Evolutionary conservation across 768 basidiomycete species (phyloP), one percentile per base, ranked within the genome.

Genomic region (Ramaria rubella): DNA sequence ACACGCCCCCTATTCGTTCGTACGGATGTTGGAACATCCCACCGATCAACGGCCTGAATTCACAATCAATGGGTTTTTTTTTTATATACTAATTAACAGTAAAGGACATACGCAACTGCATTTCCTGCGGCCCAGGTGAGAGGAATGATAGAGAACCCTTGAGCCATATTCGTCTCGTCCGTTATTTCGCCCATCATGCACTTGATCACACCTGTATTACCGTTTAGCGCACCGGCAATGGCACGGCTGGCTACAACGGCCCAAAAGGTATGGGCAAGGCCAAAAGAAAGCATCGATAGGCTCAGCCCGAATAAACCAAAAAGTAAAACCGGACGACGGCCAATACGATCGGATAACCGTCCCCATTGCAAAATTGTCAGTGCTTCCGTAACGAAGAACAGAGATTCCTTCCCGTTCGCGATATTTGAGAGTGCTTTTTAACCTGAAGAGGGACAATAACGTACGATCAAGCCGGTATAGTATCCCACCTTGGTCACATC

Each of bases 121-220:
- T 68, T 62, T 33, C 78, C 78, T 9, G 63, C 65, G 23, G 72
- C 70, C 78, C 79, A 81, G 7, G 76, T 69, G 7, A 72, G 68
- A 0, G 87, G 87, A 73, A 86, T 74, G 57, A 78, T 85, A 0
- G 83, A 81, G 69, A 85, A 88, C 5, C 83, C 86, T 64, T 77
- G 75, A 3, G 85, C 75, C 44, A 89, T 74, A 65, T 87, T 88
- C 0, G 83, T 81, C 0, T 79, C 69, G 61, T 90, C 86, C 0
- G 86, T 86, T 30, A 86, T 65, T 54, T 86, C 85, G 0, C 77
- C 83, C 70, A 87, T 76, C 62, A 81, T 60, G 81, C 84, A 64
- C 87, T 89, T 76, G 46, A 87, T 78, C 4, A 89, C 79, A 72
- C 87, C 85, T 48, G 83, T 78, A 58, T 88, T 86, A 36, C 85